Evolutionary conservation across 371 early-diverging fungal genomes (phyloP), one percentile per base, ranked within the genome.

Genomic region (Funneliformis caledonium): DNA sequence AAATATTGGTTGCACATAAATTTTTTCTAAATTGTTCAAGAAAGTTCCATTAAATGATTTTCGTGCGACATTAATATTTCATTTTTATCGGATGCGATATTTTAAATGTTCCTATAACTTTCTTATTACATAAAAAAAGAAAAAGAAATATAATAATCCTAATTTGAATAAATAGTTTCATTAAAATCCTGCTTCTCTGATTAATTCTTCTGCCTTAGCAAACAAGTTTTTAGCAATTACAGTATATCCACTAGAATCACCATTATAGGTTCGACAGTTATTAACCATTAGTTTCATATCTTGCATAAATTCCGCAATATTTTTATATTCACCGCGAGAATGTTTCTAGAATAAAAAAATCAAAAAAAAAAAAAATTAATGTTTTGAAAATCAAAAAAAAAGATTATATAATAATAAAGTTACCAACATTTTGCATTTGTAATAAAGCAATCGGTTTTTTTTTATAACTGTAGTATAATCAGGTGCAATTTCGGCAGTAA

Each of bases 401-500:
- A 31, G 26, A 4, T 16, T 33, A 8, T 4, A 65, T 22, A 31
- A 33, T 11, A 37, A 74, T 50, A 73, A 74, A 52, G 52, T n/a
- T 56, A 75, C 74, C 72, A 47, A 73, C 85, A 37, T 85, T 84
- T 4, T 84, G 74, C 85, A 85, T 85, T 10, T 81, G 82, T 1
- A 82, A 75, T 42, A 85, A 70, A 69, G 84, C 85, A 3, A 84
- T 82, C 0, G 85, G 85, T 9, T 85, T 82, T 68, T 82, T 68
- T 84, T 83, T 76, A 85, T 81, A 52, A 84, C 50, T 45, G 81
- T 79, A 22, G 83, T 81, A 8, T 85, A 85, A 9, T 83, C 85
- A 6, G 85, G 85, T 1, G 85, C 85, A 78, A 79, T 82, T 80
- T 85, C 84, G 37, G 84, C 85, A 0, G 85, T 56, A 19, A 56